Evolutionary conservation across 1,284 basidiomycete genomes (phyloP).

Genomic region (Heliocybe sulcata): DNA sequence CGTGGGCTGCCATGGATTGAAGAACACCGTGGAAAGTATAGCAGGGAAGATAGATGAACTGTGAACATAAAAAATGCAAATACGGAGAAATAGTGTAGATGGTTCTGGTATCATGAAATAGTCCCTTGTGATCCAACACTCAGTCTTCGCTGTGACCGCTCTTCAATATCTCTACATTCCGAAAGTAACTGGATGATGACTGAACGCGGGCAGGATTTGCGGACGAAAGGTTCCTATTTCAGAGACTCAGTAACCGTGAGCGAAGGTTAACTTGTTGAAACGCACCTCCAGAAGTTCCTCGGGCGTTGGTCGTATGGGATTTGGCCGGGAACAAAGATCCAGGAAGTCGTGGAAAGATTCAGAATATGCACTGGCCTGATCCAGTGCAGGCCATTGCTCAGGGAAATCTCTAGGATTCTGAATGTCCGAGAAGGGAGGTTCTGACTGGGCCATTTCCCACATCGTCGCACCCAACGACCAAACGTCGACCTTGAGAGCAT

Average conservation of each 20-base stretch:
- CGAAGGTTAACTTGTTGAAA: constrained; percentile 12
- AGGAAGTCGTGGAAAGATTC: constrained; percentile 71
- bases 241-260: not conserved
- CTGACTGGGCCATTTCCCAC: constrained; percentile 72
- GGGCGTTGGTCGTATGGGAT: constrained; percentile 47
- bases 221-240: constrained; percentile 52
- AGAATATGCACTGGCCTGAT: constrained; percentile 52
- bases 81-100: constrained; percentile 5
- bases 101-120: constrained; percentile 18
- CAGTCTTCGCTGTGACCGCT: constrained; percentile 34
- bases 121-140: constrained; percentile 27
- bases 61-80: not conserved
- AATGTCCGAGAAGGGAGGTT: constrained; percentile 63
- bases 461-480: constrained; percentile 79
- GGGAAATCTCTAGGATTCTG: constrained; percentile 38
- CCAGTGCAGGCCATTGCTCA: constrained; percentile 57
- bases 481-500: constrained; percentile 68
- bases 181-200: constrained; percentile 59
- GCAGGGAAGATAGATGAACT: constrained; percentile 50
- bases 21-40: constrained; percentile 59
- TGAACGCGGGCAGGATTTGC: constrained; percentile 57
- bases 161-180: constrained; percentile 63
- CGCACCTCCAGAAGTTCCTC: constrained; percentile 54
- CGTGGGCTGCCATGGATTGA: constrained; percentile 55
- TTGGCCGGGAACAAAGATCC: constrained; percentile 55